A percentile compares a stretch with the other conserved stretches of the same genome.
Evolutionary conservation across 306 rosid genomes (phyloP).

Genomic region (Cucurbita argyrosperma): DNA sequence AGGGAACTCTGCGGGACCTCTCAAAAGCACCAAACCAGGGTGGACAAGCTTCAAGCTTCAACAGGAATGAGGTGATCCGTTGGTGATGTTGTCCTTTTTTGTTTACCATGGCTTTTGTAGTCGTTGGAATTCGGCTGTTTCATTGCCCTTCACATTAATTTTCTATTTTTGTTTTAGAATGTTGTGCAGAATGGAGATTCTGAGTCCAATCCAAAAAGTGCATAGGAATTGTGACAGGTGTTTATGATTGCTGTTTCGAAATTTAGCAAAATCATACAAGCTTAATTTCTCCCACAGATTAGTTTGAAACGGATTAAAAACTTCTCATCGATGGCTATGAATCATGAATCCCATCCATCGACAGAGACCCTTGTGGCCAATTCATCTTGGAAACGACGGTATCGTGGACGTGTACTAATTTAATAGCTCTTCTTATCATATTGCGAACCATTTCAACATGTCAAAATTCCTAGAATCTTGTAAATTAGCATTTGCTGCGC

Average conservation of each 20-base stretch:
- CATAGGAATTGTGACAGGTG: neutral
- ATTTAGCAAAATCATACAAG: neutral
- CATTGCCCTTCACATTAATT: no score
- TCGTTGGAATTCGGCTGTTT: neutral
- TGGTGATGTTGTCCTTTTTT: no score
- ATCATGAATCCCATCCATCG: neutral
- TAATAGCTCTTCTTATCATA: neutral
- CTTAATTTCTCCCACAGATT: neutral
- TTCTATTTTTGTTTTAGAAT: neutral
- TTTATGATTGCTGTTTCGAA: neutral
- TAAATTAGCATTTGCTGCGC: neutral
- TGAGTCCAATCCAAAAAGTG: neutral
- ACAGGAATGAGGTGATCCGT: slow-evolving; percentile 29
- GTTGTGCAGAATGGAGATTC: neutral
- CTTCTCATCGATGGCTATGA: neutral
- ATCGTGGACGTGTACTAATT: neutral
- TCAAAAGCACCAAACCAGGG: slow-evolving; percentile 31
- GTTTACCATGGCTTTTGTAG: neutral
- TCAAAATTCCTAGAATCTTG: neutral
- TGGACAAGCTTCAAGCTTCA: slow-evolving; percentile 28
- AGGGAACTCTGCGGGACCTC: slow-evolving; percentile 61
- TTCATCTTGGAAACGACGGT: neutral
- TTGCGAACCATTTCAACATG: neutral
- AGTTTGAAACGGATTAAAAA: neutral
- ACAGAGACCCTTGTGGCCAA: neutral